Conservation (phyloP, 768 basidiomycete genomes). For the Amanita inopinata region DNA sequence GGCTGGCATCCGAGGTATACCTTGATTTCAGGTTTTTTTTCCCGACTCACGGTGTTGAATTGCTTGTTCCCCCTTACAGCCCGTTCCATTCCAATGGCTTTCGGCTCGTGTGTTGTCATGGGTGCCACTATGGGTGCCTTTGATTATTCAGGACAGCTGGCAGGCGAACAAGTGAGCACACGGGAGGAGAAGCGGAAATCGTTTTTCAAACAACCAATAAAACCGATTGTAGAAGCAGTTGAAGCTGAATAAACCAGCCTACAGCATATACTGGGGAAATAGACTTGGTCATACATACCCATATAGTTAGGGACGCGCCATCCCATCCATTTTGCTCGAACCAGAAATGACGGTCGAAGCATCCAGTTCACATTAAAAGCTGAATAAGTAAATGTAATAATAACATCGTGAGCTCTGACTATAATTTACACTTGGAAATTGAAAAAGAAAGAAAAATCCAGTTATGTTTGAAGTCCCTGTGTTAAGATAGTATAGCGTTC, state of each 20-base stretch:
- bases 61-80: conserved; percentile 32
- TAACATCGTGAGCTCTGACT: no score
- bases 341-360: no score
- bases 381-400: no score
- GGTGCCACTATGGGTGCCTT: conserved; percentile 76
- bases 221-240: conserved; percentile 24
- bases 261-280: conserved; percentile 8
- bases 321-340: no score
- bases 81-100: conserved; percentile 74
- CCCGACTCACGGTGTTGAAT: neutral
- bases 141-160: conserved; percentile 65
- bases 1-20: conserved; percentile 74
- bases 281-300: neutral
- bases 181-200: conserved; percentile 63
- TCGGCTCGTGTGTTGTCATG: conserved; percentile 70
- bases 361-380: no score
- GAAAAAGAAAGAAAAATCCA: no score
- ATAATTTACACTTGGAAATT: conserved; percentile 2
- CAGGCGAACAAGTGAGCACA: conserved; percentile 31
- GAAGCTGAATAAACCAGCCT: conserved; percentile 18
- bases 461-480: conserved; percentile 6
- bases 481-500: conserved; percentile 26
- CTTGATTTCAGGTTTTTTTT: conserved; percentile 1
- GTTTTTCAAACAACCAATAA: conserved; percentile 74
- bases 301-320: conserved; percentile 9